A percentile compares a stretch with the other conserved stretches of the same genome.
These are phyloP conservation scores for Drosera capensis DNA, from an alignment of 148 eudicot species.

Conservation along the genomic window DNA sequence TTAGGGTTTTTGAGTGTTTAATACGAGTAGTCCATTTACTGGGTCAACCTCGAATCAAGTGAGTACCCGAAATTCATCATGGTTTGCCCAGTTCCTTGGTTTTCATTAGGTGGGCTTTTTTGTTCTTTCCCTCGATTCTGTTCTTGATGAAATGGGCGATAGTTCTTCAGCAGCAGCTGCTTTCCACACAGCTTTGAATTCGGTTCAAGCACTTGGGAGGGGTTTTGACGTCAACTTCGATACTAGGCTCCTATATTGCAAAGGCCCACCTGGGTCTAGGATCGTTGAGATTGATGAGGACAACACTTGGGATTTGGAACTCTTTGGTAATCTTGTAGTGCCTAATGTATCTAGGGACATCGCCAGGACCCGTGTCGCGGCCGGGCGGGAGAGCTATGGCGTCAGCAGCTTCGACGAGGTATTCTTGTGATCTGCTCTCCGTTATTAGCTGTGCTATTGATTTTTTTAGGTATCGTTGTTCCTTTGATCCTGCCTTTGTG, in stretches of 20 bases:
- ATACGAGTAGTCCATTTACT: no score
- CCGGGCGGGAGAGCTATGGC: conserved; percentile 43
- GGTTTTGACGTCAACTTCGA: conserved; percentile 90
- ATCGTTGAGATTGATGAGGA: conserved; percentile 70
- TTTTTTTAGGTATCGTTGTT: no score
- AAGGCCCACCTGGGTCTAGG: conserved; percentile 62
- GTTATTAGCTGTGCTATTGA: no score
- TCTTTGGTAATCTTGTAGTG: conserved; percentile 40
- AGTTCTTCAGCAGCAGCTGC: conserved; percentile 70
- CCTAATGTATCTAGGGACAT: conserved; percentile 59
- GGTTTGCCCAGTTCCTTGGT: no score
- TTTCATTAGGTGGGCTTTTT: no score
- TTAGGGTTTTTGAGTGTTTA: no score
- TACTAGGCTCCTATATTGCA: conserved; percentile 78
- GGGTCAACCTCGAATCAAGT: no score
- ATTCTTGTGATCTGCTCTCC: no score
- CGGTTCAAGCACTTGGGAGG: conserved; percentile 76
- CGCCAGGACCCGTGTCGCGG: conserved; percentile 18
- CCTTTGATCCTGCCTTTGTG: no score
- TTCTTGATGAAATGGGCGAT: conserved; percentile 65
- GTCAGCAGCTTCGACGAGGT: conserved; percentile 66
- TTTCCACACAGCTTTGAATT: conserved; percentile 56
- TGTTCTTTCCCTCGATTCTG: no score
- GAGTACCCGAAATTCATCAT: no score
- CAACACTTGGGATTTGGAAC: conserved; percentile 48